Base-by-base conservation (phyloP, 2,329 filamentous ascomycete genomes). In the Arthrobotrys sphaeroides region DNA sequence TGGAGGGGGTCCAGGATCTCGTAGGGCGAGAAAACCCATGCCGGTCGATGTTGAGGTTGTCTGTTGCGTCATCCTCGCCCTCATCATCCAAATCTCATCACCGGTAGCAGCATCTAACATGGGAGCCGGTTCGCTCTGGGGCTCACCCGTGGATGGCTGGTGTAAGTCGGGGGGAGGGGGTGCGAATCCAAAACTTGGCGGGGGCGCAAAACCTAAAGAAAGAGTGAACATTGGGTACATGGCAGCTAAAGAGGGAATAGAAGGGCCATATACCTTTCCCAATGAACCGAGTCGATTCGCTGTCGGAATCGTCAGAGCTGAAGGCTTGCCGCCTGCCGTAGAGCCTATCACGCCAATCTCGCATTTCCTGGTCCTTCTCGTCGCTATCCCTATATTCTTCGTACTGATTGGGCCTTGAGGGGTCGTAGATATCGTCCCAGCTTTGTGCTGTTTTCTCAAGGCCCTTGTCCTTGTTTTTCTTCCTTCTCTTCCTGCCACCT, bases 381-480 rank as follows among this genome's bases (percentile, higher is more conserved):
- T 96, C 92, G 80, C 92, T 95, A 74, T 89, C 86, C 73, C 91
- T 87, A 81, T 95, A 97, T 80, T 94, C 91, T 66, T 94, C 91
- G 57, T 94, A 91, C 78, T 90, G 93, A 42, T 92, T 96, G 6
- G 94, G 93, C 40, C 91, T 85, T 9, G 90, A 85, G 0, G 93
- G 92, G 80, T 97, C 94, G 81, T 97, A 97, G 22, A 95, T 88
- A 81, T 96, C 93, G 81, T 96, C 91, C 93, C 93, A 97, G 81
- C 96, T 90, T n/a, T 87, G 89, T 51, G 85, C 84, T 4, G 88
- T 85, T 77, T 87, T 86, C 74, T 88, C 87, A 5, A 47, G 40
- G 79, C 88, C 87, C 82, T 90, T 90, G 85, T 91, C 91, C 83
- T 91, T 90, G 81, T 90, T 90, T 83, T 91, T 93, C 83, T 90